phyloP scores from a whole-genome alignment of 306 rosid genomes.

The Lagenaria siceraria region DNA sequence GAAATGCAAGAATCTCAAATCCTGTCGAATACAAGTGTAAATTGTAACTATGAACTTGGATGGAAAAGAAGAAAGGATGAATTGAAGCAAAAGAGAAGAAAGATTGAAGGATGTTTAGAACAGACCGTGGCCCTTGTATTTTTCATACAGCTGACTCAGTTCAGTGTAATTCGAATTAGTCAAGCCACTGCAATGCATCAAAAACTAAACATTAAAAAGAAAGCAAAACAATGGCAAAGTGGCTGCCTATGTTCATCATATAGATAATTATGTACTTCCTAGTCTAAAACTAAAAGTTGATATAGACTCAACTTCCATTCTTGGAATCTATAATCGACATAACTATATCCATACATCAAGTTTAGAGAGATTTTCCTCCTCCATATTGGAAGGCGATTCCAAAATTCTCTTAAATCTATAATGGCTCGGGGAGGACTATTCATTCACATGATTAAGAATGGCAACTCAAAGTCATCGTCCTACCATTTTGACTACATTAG shows the following conservation, averaged over 20 bases:
- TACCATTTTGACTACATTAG: background rate
- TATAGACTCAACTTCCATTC: background rate
- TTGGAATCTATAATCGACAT: background rate
- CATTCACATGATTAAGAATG: background rate
- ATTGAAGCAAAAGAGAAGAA: background rate
- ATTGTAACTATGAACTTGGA: background rate
- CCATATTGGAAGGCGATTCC: background rate
- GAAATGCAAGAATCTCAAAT: constrained; percentile 87
- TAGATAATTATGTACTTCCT: background rate
- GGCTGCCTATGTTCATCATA: background rate
- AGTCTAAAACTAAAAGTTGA: background rate
- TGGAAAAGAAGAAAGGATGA: background rate
- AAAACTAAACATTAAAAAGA: constrained; percentile 9
- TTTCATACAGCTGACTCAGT: constrained; percentile 71
- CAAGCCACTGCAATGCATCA: constrained; percentile 68
- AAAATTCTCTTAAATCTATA: background rate
- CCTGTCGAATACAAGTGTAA: constrained; percentile 24
- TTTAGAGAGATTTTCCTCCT: background rate
- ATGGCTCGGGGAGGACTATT: background rate
- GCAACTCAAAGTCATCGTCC: background rate
- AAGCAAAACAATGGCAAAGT: background rate
- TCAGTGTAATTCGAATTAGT: constrained; percentile 93
- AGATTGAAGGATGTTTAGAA: background rate
- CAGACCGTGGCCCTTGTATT: constrained; percentile 75
- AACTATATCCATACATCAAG: background rate